These are phyloP conservation scores for Papiliotrema terrestris DNA, from an alignment of 1,284 basidiomycete genomes.

Conservation along the genomic window DNA sequence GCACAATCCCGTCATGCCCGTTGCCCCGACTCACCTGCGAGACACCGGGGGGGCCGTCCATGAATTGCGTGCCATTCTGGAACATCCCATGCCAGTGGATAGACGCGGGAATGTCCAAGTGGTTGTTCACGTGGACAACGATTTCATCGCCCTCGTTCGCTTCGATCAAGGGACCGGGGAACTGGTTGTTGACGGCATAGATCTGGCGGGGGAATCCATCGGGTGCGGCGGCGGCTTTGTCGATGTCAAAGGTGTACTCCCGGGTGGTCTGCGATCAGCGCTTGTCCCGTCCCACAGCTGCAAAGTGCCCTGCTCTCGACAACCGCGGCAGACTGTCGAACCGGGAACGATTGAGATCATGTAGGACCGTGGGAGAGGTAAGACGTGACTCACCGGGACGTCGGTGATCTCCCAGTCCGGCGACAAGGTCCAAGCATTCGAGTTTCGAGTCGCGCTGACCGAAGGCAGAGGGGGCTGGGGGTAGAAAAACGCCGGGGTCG, in stretches of 20 bases:
- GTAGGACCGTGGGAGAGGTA: neutral
- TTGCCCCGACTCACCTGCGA: conserved; percentile 23
- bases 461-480: conserved; percentile 2
- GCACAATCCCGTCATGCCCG: too few relatives aligned
- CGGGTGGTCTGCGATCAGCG: conserved; percentile 2
- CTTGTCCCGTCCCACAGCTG: neutral
- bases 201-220: conserved; percentile 24
- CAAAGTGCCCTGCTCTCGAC: too few relatives aligned
- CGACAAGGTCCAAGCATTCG: neutral
- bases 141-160: conserved; percentile 34
- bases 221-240: conserved; percentile 10
- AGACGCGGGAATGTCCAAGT: conserved; percentile 20
- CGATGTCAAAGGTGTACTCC: conserved; percentile 12
- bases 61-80: conserved; percentile 23
- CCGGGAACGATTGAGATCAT: neutral
- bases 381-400: conserved; percentile 3
- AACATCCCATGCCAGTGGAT: conserved; percentile 39
- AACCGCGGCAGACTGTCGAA: too few relatives aligned
- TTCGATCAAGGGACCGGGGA: conserved; percentile 33
- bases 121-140: conserved; percentile 28
- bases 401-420: conserved; percentile 7
- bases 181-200: conserved; percentile 20
- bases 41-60: conserved; percentile 36
- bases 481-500: neutral
- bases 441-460: neutral